These are phyloP conservation scores for Talaromyces sp. DNA, from an alignment of 2,329 filamentous ascomycete species.

Conservation along the genomic window DNA sequence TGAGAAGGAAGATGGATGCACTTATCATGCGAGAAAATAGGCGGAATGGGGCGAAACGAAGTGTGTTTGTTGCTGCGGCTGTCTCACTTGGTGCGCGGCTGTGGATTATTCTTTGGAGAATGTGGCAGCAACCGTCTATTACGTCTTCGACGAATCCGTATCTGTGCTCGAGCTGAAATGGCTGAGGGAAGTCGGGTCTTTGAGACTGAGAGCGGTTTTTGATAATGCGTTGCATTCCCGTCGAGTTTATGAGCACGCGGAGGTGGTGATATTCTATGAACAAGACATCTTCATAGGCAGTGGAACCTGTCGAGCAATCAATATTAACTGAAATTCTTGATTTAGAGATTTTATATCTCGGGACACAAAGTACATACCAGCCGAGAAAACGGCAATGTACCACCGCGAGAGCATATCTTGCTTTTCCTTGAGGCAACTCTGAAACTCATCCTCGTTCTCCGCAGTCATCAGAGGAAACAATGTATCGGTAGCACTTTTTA, in stretches of 20 bases:
- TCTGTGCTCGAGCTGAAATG: conserved; percentile 33
- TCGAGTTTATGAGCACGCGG: conserved; percentile 37
- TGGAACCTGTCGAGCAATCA: too few species aligned
- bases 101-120: conserved; percentile 42
- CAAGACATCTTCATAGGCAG: conserved; percentile 35
- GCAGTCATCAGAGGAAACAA: conserved; percentile 37
- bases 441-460: background rate
- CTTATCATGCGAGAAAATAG: conserved; percentile 48
- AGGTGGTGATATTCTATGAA: conserved; percentile 50
- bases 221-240: conserved; percentile 50
- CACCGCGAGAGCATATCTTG: background rate
- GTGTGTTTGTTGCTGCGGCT: conserved; percentile 37
- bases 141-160: conserved; percentile 55
- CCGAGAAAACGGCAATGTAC: background rate
- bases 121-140: conserved; percentile 49
- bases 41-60: conserved; percentile 49
- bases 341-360: too few species aligned
- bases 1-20: conserved; percentile 46
- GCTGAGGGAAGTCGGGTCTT: conserved; percentile 21
- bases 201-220: conserved; percentile 44
- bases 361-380: background rate
- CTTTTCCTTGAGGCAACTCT: background rate
- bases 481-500: conserved; percentile 48
- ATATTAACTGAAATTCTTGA: too few species aligned
- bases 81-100: conserved; percentile 14